phyloP scores from a whole-genome alignment of 1,284 basidiomycete species.

The Peniophora sp. region DNA sequence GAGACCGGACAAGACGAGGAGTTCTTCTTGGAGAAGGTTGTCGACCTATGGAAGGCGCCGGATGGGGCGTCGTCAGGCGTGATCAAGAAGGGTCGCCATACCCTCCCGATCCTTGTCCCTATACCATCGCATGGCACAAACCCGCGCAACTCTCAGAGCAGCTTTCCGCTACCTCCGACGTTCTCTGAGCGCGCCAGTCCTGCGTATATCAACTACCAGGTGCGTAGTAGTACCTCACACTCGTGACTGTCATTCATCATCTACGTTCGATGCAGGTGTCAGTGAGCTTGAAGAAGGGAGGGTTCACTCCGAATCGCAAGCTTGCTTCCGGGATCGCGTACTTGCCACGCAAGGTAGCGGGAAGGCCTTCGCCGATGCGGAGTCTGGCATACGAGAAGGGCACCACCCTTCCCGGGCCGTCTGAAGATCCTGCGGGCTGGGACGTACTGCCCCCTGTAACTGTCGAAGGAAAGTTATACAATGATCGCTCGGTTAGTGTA shows the following conservation, averaged over 20 bases:
- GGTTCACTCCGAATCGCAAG: conserved; percentile 6
- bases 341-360: conserved; percentile 30
- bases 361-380: conserved; percentile 37
- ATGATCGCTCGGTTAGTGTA: conserved; percentile 28
- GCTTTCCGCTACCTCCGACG: conserved; percentile 25
- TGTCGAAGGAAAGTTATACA: conserved; percentile 37
- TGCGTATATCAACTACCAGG: conserved; percentile 31
- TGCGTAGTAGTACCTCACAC: conserved; percentile 27
- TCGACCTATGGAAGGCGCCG: conserved; percentile 17
- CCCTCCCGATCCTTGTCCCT: conserved; percentile 22
- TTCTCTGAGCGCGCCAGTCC: conserved; percentile 30
- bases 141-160: conserved; percentile 6
- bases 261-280: conserved; percentile 23
- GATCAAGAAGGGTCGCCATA: conserved; percentile 18
- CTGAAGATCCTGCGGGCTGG: conserved; percentile 42
- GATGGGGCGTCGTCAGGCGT: conserved; percentile 9
- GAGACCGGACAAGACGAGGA: conserved; percentile 29
- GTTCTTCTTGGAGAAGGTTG: conserved; percentile 20
- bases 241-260: conserved; percentile 12
- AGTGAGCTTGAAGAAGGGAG: too few relatives aligned
- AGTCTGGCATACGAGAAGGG: conserved; percentile 37
- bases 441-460: conserved; percentile 27
- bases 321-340: conserved; percentile 29
- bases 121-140: conserved; percentile 20
- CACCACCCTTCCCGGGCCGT: conserved; percentile 31